A percentile compares a stretch with the other conserved stretches of the same genome.
These are phyloP conservation scores for Stephania japonica DNA, from an alignment of 164 flowering plant species.

Conservation along the genomic window DNA sequence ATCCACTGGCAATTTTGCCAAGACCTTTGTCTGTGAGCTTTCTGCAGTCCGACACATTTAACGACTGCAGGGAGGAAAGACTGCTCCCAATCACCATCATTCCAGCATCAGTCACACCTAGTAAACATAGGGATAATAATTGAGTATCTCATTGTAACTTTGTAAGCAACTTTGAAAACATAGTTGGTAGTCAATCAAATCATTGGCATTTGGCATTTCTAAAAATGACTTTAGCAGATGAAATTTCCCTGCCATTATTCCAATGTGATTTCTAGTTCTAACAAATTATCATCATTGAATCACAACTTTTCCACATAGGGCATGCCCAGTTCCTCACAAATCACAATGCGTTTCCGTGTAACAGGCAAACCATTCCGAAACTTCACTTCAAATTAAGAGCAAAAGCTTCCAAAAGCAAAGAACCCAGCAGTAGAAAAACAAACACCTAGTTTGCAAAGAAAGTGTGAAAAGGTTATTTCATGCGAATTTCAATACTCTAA, in stretches of 20 bases:
- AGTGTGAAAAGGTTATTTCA: background rate
- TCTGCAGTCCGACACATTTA: constrained; percentile 79
- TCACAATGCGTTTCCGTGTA: background rate
- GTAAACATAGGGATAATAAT: background rate
- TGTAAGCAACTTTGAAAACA: background rate
- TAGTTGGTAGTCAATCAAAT: background rate
- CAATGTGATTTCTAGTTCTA: background rate
- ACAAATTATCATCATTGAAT: background rate
- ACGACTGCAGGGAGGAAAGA: constrained; percentile 54
- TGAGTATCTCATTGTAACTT: background rate
- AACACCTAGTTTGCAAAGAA: background rate
- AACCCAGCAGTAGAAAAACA: background rate
- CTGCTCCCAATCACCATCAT: constrained; percentile 53
- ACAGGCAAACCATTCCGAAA: background rate
- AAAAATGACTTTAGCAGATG: background rate
- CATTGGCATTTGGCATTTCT: background rate
- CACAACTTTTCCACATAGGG: background rate
- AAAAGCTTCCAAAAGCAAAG: background rate
- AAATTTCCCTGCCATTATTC: background rate
- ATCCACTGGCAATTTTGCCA: constrained; percentile 61
- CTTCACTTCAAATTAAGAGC: background rate
- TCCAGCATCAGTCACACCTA: constrained; percentile 89
- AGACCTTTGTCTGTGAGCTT: constrained; percentile 85
- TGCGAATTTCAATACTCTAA: background rate
- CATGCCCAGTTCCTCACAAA: background rate